Evolutionary conservation across 2,329 filamentous ascomycete genomes (phyloP).

Genomic region (Ophiostoma sp.): DNA sequence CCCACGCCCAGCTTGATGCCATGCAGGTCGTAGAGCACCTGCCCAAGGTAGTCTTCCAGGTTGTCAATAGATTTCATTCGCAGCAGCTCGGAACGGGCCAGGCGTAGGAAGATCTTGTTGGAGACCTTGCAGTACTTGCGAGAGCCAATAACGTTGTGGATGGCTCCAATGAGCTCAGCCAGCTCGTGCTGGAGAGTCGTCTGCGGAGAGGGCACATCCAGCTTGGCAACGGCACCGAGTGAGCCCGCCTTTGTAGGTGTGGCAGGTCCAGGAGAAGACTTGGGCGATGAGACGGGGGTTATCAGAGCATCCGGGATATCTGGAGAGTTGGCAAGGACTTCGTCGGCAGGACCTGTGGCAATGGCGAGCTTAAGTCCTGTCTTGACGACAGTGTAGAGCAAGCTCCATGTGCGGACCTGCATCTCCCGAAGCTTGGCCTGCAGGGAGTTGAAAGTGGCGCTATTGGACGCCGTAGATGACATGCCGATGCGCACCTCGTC

Average conservation of each 20-base stretch:
- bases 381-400: conserved; percentile 76
- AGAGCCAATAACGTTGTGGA: conserved; percentile 79
- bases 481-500: conserved; percentile 80
- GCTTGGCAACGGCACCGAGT: not conserved
- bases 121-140: conserved; percentile 80
- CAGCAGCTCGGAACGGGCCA: conserved; percentile 81
- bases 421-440: conserved; percentile 75
- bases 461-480: conserved; percentile 42
- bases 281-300: not conserved
- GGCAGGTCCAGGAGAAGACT: not conserved
- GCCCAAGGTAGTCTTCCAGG: conserved; percentile 80
- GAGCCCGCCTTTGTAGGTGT: not conserved
- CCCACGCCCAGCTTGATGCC: conserved; percentile 70
- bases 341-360: not conserved
- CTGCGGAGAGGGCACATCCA: not conserved
- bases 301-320: not conserved
- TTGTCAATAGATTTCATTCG: conserved; percentile 70
- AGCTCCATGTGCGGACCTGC: conserved; percentile 79
- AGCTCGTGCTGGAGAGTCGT: conserved; percentile 59
- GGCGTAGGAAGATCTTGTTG: conserved; percentile 80
- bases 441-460: conserved; percentile 52
- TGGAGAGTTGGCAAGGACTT: not conserved
- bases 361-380: conserved; percentile 52
- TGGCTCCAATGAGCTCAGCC: conserved; percentile 70
- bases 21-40: conserved; percentile 78